phyloP scores from a whole-genome alignment of 306 rosid species.

The Quercus engelmannii region DNA sequence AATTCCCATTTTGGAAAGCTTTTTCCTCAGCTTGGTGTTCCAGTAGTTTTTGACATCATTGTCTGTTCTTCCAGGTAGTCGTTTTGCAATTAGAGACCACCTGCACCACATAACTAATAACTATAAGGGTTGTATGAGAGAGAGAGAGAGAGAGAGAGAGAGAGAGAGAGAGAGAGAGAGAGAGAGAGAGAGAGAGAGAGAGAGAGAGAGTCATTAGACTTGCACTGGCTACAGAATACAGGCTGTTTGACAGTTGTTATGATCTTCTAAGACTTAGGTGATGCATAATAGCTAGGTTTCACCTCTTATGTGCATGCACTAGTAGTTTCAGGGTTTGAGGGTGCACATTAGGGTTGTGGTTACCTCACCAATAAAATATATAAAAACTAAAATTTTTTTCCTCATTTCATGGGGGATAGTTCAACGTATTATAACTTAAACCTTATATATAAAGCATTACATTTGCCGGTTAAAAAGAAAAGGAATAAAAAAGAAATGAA shows the following conservation, averaged over 20 bases:
- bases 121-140: background rate
- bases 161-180: too few relatives aligned
- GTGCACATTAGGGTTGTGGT: background rate
- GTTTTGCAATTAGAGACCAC: constrained; percentile 83
- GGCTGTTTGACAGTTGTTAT: background rate
- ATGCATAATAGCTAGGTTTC: background rate
- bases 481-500: too few relatives aligned
- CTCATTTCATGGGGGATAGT: too few relatives aligned
- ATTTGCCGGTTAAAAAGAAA: too few relatives aligned
- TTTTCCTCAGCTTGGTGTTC: constrained; percentile 92
- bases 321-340: background rate
- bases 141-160: background rate
- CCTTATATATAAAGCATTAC: too few relatives aligned
- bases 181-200: background rate
- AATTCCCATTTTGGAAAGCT: constrained; percentile 82
- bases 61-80: constrained; percentile 89
- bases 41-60: constrained; percentile 95
- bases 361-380: background rate
- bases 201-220: background rate
- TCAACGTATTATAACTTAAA: too few relatives aligned
- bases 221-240: background rate
- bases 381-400: background rate
- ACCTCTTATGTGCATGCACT: background rate
- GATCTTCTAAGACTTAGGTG: constrained; percentile 2
- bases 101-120: constrained; percentile 33